Conservation (phyloP, 2,329 filamentous ascomycete species). For the Aureobasidium sp. region DNA sequence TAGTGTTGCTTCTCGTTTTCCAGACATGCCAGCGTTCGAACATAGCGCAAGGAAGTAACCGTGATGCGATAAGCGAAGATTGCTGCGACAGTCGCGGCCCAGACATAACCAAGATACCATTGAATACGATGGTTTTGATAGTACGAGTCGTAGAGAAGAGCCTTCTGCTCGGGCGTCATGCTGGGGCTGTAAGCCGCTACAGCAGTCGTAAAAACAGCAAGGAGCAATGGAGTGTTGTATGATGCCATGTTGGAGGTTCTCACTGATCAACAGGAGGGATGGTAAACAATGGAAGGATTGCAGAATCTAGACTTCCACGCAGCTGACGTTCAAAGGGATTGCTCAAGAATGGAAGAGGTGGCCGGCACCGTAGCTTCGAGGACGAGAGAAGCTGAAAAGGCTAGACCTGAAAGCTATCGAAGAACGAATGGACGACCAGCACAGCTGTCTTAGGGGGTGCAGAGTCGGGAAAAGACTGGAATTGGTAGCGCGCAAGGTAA, state of each 20-base stretch:
- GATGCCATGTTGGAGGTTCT: slow-evolving; percentile 1
- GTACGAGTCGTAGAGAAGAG: slow-evolving; percentile 13
- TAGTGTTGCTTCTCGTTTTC: slow-evolving; percentile 65
- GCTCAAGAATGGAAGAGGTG: slow-evolving; percentile 4
- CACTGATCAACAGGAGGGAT: slow-evolving; percentile 13
- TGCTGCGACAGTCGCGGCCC: slow-evolving; percentile 55
- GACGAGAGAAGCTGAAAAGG: not conserved
- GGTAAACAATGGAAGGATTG: not conserved
- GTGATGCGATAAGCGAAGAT: slow-evolving; percentile 62
- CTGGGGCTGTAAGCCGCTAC: not conserved
- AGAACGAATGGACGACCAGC: slow-evolving; percentile 5
- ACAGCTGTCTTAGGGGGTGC: slow-evolving; percentile 1
- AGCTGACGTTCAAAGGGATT: not conserved
- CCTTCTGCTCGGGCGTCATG: slow-evolving; percentile 9
- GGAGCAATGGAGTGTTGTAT: not conserved
- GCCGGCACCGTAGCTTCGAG: slow-evolving; percentile 8
- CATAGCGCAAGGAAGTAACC: slow-evolving; percentile 56
- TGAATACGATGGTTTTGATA: slow-evolving; percentile 27
- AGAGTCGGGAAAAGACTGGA: not conserved
- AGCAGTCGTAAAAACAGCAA: slow-evolving; percentile 1
- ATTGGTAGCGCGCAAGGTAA: slow-evolving; percentile 4
- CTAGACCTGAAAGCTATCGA: not conserved
- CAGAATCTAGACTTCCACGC: not conserved
- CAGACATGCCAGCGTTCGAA: slow-evolving; percentile 67
- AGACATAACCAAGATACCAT: slow-evolving; percentile 38